Conservation (phyloP, 1,139 yeast species). For the Scheffersomyces titani region DNA sequence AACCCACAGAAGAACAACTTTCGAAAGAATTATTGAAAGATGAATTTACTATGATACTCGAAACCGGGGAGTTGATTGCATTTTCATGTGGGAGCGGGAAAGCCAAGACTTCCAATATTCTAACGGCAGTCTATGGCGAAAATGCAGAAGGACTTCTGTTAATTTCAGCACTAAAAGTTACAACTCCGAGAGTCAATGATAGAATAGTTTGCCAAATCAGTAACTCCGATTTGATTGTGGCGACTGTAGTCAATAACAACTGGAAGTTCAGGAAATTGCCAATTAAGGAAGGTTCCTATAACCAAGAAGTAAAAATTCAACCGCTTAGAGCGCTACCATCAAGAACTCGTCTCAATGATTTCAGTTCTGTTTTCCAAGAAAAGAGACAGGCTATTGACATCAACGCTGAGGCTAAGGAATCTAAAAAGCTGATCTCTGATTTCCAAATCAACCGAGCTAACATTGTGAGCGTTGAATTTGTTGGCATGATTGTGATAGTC, state of each 20-base stretch:
- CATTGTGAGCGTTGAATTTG: slow-evolving; percentile 58
- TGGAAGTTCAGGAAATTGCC: slow-evolving; percentile 61
- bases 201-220: slow-evolving; percentile 60
- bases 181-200: slow-evolving; percentile 76
- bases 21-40: slow-evolving; percentile 18
- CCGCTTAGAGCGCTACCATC: slow-evolving; percentile 31
- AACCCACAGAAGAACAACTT: slow-evolving; percentile 7
- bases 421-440: not conserved
- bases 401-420: not conserved
- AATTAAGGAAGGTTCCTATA: slow-evolving; percentile 50
- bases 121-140: slow-evolving; percentile 24
- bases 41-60: slow-evolving; percentile 37
- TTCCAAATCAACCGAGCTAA: slow-evolving; percentile 24
- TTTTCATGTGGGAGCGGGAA: slow-evolving; percentile 52
- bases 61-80: slow-evolving; percentile 48
- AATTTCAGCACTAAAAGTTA: slow-evolving; percentile 53
- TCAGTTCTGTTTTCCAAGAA: slow-evolving; percentile 12
- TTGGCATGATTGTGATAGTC: slow-evolving; percentile 69
- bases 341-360: slow-evolving; percentile 16
- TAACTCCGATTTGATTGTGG: slow-evolving; percentile 57
- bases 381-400: slow-evolving; percentile 2
- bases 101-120: slow-evolving; percentile 25
- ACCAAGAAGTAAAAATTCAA: slow-evolving; percentile 35
- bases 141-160: slow-evolving; percentile 24
- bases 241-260: slow-evolving; percentile 62